Evolutionary conservation across 2,329 filamentous ascomycete genomes (phyloP).

Genomic region (Alternaria sp.): DNA sequence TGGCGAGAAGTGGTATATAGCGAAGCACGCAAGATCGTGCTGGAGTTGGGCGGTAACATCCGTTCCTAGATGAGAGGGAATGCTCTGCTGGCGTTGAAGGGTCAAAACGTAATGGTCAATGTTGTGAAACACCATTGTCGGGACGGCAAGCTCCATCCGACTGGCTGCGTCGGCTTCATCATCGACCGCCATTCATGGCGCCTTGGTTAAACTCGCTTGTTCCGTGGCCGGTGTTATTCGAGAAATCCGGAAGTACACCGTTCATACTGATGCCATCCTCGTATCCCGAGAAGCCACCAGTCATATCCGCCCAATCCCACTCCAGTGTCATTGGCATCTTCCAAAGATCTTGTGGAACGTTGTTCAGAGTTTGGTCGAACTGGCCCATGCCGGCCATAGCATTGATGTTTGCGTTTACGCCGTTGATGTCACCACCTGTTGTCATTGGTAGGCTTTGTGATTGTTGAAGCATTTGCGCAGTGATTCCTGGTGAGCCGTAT

Average conservation of each 20-base stretch:
- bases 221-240: conserved; percentile 32
- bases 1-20: not conserved
- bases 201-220: conserved; percentile 44
- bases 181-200: conserved; percentile 40
- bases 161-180: not conserved
- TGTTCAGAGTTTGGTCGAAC: conserved; percentile 78
- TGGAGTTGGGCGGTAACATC: not conserved
- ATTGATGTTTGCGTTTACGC: conserved; percentile 34
- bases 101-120: not conserved
- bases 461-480: conserved; percentile 39
- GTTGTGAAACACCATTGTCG: not conserved
- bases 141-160: not conserved
- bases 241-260: conserved; percentile 45
- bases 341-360: conserved; percentile 88
- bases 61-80: not conserved
- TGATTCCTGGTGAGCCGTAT: conserved; percentile 41
- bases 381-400: conserved; percentile 46
- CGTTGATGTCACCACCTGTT: conserved; percentile 26
- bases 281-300: conserved; percentile 41
- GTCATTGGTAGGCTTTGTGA: conserved; percentile 33
- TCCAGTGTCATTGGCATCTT: conserved; percentile 95
- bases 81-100: not conserved
- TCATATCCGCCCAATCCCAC: conserved; percentile 75
- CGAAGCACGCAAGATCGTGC: not conserved
- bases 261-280: conserved; percentile 50